Base-by-base conservation (phyloP, 1,139 yeast genomes). In the Taiozyma sp. region DNA sequence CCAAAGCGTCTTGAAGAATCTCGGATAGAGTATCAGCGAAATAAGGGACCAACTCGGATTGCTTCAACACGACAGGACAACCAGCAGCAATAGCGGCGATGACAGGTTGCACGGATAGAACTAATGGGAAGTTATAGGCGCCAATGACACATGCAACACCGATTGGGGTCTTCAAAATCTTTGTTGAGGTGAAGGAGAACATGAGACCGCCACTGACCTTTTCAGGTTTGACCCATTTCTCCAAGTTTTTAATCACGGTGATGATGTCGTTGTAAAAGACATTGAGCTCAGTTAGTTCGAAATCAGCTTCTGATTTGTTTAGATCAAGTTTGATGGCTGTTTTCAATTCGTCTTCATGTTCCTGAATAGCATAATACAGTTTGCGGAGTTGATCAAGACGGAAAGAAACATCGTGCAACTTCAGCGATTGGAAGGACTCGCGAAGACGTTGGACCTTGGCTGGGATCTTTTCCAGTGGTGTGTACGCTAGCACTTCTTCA, bases 11-110 rank as follows among this genome's bases (percentile, higher is more conserved):
- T 29, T 73, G 67, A 41, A 92, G 69, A n/a, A 89, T 64, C 39
- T 75, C 73, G 23, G 84, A 76, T 51, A 91, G 66, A 29, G 80
- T 76, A 34, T 69, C 66, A 7, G 91, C 73, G 50, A 85, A 80
- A 57, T 78, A 71, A 1, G 96, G 93, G 2, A 87, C 80, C 53
- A 78, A 67, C 67, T 93, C 98, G 39, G 88, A 80, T 36, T 90
- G 96, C 67, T 92, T 92, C 63, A 87, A 72, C 27, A 88, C 82
- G 29, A 88, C 95, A 8, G 84, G 76, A 67, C 92, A 92, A 24
- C 98, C 98, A 23, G 87, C 91, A 2, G 96, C 91, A 60, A 93
- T 72, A 1, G 97, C 97, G 32, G 90, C 90, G 41, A 84, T 76
- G 22, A 92, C 64, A 0, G 97, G 91, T 16, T 80, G 74, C 28